Evolutionary conservation across 1,284 basidiomycete species (phyloP), one percentile per base, ranked within the genome.

Genomic region (Earliella scabrosa): DNA sequence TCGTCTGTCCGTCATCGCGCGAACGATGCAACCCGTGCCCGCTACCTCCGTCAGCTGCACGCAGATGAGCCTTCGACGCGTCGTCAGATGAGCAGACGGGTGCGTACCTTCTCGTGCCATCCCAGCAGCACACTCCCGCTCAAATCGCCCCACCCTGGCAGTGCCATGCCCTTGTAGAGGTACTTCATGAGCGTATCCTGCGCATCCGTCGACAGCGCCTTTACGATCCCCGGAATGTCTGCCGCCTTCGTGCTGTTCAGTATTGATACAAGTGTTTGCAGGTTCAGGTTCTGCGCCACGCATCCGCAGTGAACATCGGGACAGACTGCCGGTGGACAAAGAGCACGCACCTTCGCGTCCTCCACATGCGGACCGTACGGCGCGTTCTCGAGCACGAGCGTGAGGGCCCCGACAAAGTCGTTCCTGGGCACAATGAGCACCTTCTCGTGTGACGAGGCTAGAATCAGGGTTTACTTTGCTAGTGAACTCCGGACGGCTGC

Each of bases 181-280:
- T 97, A 99, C 72, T 97, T 98, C 97, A 98, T 99, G 54, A 98
- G 80, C 32, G 88, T 92, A 68, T 98, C 97, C 66, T 97, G 94
- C 60, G 92, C 82, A 45, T 93, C 88, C 58, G 86, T 82, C 7
- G 86, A 83, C 38, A 98, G 82, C 1, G 81, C 73, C 69, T 89
- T 90, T 69, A 98, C 79, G 40, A 92, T 86, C 26, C 75, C 76
- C 1, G 90, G 78, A 56, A 99, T 96, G 62, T 98, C 97, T 7
- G 92, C 82, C 3, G 95, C 82, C 70, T 97, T 95, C 13, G 96
- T 98, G 55, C 93, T 95, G 76, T 97, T 98, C 61, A 99, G 84
- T 61, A 98, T 95, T 3, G 93, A 90, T 31, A 98, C 82, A n/a
- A 99, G 80, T 1, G 90, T 87, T 62, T 89, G 83, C 13, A 97